phyloP scores from a whole-genome alignment of 2,329 filamentous ascomycete species.

The Aspergillus viridinutans region DNA sequence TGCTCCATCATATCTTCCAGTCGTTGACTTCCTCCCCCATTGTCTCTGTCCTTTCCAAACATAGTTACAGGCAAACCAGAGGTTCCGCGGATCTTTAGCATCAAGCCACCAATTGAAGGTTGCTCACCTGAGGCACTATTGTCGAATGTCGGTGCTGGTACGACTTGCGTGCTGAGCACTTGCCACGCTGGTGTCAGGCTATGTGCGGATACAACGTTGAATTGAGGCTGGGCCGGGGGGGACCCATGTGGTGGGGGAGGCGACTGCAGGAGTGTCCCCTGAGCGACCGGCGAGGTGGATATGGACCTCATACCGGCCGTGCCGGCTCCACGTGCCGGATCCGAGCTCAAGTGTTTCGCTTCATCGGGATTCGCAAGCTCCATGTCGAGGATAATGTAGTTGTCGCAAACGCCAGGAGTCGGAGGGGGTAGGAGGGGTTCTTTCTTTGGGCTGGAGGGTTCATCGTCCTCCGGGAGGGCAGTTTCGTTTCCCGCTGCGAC shows the following conservation, averaged over 20 bases:
- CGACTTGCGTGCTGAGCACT: constrained; percentile 51
- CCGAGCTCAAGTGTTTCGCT: constrained; percentile 6
- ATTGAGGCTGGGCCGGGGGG: constrained; percentile 33
- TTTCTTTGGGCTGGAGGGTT: constrained; percentile 14
- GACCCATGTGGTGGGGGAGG: constrained; percentile 4
- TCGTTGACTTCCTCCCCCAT: constrained; percentile 24
- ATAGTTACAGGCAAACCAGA: constrained; percentile 24
- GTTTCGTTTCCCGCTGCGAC: constrained; percentile 9
- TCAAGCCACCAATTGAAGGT: constrained; percentile 43
- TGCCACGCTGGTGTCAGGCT: constrained; percentile 74
- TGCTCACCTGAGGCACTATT: constrained; percentile 49
- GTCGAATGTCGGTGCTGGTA: constrained; percentile 61
- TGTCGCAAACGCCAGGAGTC: constrained; percentile 47
- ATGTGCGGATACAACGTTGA: constrained; percentile 61
- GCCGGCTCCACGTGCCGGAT: constrained; percentile 9
- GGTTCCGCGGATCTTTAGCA: constrained; percentile 44
- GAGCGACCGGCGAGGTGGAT: constrained; percentile 20
- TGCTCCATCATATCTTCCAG: constrained; percentile 46
- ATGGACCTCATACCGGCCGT: constrained; percentile 12
- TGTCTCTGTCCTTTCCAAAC: constrained; percentile 19
- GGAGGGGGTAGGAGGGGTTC: constrained; percentile 44
- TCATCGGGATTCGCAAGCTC: constrained; percentile 21
- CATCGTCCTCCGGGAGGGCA: constrained; percentile 17
- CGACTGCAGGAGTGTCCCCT: constrained; percentile 2
- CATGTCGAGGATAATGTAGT: constrained; percentile 56